Base-by-base conservation (phyloP, 768 basidiomycete genomes). In the Floccularia luteovirens region DNA sequence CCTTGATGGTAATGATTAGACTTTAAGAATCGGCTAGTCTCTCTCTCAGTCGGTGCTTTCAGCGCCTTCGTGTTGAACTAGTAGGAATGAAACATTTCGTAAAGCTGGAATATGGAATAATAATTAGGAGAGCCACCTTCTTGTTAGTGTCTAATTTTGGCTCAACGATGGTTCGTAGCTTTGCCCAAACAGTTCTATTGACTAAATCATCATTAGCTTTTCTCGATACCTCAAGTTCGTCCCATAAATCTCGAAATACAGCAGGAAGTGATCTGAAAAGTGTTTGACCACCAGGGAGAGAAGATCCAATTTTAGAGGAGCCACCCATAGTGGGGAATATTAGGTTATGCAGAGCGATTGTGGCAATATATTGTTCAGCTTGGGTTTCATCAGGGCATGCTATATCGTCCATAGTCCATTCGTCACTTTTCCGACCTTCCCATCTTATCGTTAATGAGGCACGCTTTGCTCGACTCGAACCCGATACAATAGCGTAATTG, bases 311-410 rank as follows among this genome's bases (percentile, higher is more conserved):
- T 2, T 70, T 57, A 7, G 75, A 70, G 57, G 90, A 90, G 5
- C 84, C 84, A 38, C 74, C 73, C 0, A 70, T 70, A 1, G 58
- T 42, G 12, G 79, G 76, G 50, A 80, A 89, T 8, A 76, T 78
- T 23, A 97, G 61, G 3, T 77, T 72, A 57, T 94, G 89, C 24
- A 97, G 65, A 3, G 90, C 91, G 35, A 93, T 61, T 13, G 85
- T 86, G 3, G 94, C 76, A 36, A 94, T 74, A 54, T 90, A 99
- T 50, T 97, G 81, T 58, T 89, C 88, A 17, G 94, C 92, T 56
- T 97, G 91, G 0, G 54, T 51, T 41, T 77, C 71, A 45, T 87
- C 77, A 31, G 74, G 65, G 52, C 94, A 98, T 11, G 88, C 92
- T 31, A 88, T 66, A 44, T 88, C 77, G 3, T 79, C 74, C 94